Conservation (phyloP, 805 yeast genomes). For the Dipodascopsis tothii region DNA sequence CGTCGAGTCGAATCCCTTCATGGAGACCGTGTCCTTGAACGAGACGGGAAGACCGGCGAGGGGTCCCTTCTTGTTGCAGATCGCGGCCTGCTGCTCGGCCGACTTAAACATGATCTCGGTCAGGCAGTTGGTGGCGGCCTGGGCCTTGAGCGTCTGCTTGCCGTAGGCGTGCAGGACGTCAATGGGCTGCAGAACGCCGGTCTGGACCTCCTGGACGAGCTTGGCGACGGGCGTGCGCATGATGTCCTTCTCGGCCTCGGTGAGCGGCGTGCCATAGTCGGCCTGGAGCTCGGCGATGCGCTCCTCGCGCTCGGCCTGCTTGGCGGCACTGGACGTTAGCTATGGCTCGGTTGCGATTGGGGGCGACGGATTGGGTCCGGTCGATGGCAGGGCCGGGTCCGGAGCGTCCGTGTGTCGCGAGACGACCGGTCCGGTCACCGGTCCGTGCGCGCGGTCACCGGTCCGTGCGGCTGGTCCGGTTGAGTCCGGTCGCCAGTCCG, state of each 20-base stretch:
- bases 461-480: no score
- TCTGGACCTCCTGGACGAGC: slow-evolving; percentile 40
- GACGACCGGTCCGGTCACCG: no score
- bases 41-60: slow-evolving; percentile 60
- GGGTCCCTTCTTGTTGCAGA: slow-evolving; percentile 40
- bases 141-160: slow-evolving; percentile 56
- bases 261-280: slow-evolving; percentile 36
- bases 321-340: slow-evolving; percentile 20
- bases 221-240: slow-evolving; percentile 38
- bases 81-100: slow-evolving; percentile 55
- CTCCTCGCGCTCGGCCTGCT: slow-evolving; percentile 32
- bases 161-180: slow-evolving; percentile 56
- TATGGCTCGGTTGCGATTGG: no score
- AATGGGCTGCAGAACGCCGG: slow-evolving; percentile 43
- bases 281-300: slow-evolving; percentile 31
- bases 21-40: slow-evolving; percentile 49
- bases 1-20: slow-evolving; percentile 46
- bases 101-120: slow-evolving; percentile 58
- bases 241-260: slow-evolving; percentile 32
- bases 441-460: no score
- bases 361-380: no score
- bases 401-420: no score
- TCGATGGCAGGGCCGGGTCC: no score
- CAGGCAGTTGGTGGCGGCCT: slow-evolving; percentile 48
- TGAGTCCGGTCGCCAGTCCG: no score